Evolutionary conservation across 495 filamentous ascomycete species (phyloP), one percentile per base, ranked within the genome.

Genomic region (Jackrogersella minutella): DNA sequence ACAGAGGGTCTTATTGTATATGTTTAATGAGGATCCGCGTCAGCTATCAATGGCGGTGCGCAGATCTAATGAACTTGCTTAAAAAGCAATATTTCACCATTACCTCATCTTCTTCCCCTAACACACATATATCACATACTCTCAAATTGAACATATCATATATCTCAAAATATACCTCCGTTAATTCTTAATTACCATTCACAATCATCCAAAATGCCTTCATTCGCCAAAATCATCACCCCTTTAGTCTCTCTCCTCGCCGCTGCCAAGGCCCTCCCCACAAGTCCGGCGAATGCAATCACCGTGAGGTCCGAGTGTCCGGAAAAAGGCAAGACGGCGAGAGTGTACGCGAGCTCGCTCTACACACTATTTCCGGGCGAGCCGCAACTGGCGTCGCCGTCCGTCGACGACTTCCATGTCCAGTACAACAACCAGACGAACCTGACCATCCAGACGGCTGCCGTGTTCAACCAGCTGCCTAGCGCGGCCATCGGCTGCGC

Each of bases 341-440:
- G 62, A 11, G 8, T 58, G 0, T 65, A 50, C 37, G 53, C 62
- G 17, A 51, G 54, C 28, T 54, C 14, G 14, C 46, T 65, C 2
- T 65, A 65, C 54, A 47, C 36, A 1, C 9, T 65, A 14, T 58
- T 43, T 9, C 62, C 62, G 7, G 11, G 14, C 2, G 5, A 24
- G 0, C 54, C 62, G 16, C 22, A 58, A 1, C 17, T 36, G 2
- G 46, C 47, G 1, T 30, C 21, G 2, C 47, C 46, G 2, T 2
- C 62, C 5, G 26, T 22, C 17, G 1, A 5, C 5, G 62, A 65
- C 21, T 40, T 65, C 16, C 54, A 65, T 37, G 37, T 65, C 0
- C 62, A 65, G 37, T 65, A 58, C 47, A 33, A 65, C 54, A 58
- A 58, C 52, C 24, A 58, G 21, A 65, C 62, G 10, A n/a, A 31